Evolutionary conservation across 2,329 filamentous ascomycete genomes (phyloP), one percentile per base, ranked within the genome.

Genomic region (Lasiodiplodia citricola): DNA sequence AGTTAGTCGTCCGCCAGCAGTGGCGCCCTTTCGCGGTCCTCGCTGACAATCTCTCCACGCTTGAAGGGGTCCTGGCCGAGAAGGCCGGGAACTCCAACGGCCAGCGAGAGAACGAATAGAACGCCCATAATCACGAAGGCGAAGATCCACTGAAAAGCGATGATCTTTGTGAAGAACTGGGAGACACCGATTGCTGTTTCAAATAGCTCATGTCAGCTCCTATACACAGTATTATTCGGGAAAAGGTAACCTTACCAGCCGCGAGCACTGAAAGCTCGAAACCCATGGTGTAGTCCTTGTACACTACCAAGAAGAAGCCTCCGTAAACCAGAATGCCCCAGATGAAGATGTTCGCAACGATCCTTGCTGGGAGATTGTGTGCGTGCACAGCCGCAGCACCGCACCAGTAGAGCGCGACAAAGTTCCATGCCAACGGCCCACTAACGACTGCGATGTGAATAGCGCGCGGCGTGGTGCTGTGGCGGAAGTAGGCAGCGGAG

Each of bases 131-230:
- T 93, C 71, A 89, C 84, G 76, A 96, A 96, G 41, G 93, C 92
- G 78, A 97, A 97, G 80, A 96, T 95, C 93, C 93, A 97, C 82
- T 97, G 94, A 72, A 97, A 84, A 7, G 92, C 92, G 72, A 96
- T 85, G 69, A 90, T 80, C 77, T 93, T 89, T 74, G 87, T 85
- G 63, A 89, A 83, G 81, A 96, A 90, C 79, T 97, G 94, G 16
- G 88, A 87, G 18, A 96, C 88, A 14, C 92, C 93, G 52, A 96
- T 88, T 21, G 85, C 86, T 87, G 68, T 55, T 41, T 4, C 13
- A 10, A 21, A 13, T 3, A 25, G 2, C 7, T 11, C 7, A 13
- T 11, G 54, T 56, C 70, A 67, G 51, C 28, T 37, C 23, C 13
- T 21, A 4, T 37, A 10, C 18, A n/a, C 8, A 14, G 7, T 50